Evolutionary conservation across 1,284 basidiomycete species (phyloP).

Genomic region (Phlebopus sp.): DNA sequence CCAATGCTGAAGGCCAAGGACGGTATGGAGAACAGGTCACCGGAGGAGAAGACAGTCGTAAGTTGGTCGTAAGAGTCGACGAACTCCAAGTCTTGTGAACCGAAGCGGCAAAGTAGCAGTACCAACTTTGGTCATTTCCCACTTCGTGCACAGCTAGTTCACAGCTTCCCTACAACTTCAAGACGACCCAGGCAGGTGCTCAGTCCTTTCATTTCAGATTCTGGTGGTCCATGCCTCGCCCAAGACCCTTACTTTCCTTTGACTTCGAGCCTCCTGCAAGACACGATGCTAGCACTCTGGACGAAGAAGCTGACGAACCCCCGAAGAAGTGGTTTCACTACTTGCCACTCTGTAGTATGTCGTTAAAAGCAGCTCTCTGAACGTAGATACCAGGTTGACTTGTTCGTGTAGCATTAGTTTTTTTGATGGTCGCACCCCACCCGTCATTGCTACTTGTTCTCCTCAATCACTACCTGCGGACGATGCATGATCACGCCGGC

Average conservation of each 20-base stretch:
- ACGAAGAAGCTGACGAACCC: constrained; percentile 30
- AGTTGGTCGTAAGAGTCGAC: no score
- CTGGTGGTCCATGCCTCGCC: constrained; percentile 16
- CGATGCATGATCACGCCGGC: constrained; percentile 42
- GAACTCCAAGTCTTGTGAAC: no score
- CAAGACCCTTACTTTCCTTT: constrained; percentile 28
- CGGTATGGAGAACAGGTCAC: no score
- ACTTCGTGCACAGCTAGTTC: no score
- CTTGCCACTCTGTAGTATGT: constrained; percentile 53
- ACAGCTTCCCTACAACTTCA: no score
- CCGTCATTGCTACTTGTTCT: constrained; percentile 68
- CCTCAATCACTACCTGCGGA: constrained; percentile 60
- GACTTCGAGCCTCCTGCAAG: constrained; percentile 15
- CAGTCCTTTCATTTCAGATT: no score
- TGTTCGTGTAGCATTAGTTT: constrained; percentile 46
- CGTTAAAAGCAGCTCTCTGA: neutral
- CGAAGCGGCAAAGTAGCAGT: no score
- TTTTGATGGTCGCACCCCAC: constrained; percentile 65
- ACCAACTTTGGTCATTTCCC: no score
- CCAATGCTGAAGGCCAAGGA: no score
- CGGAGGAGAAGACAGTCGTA: no score
- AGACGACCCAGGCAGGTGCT: no score
- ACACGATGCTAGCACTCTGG: constrained; percentile 9
- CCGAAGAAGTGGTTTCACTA: constrained; percentile 56
- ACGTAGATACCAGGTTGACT: constrained; percentile 1